Evolutionary conservation across 768 basidiomycete species (phyloP), one percentile per base, ranked within the genome.

Genomic region (Hericium alpestre): DNA sequence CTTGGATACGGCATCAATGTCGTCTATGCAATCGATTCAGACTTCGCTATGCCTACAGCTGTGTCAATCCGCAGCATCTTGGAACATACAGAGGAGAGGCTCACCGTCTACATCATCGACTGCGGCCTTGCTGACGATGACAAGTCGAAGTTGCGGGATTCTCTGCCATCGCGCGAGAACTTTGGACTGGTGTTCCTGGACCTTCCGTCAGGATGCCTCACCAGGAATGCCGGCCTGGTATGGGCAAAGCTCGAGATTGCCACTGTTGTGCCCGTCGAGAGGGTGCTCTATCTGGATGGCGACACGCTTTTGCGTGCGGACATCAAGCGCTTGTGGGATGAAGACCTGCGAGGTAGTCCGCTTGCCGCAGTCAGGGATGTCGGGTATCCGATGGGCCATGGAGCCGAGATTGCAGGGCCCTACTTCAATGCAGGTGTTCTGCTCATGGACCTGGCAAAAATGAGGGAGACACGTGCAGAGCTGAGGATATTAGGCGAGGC

Each of bases 401-500:
- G 66, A 1, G 4, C 46, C 48, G 48, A 71, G n/a, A 63, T 66
- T 8, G 53, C 58, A 23, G 62, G 57, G 1, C 67, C 70, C 8
- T 81, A 81, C 60, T 82, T 82, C 70, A 83, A 82, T 46, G 76
- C 79, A 0, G 80, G 81, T 0, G 78, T 83, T 11, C 60, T 83
- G 55, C 65, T 82, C 10, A 58, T 82, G 58, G 75, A 82, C 66
- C 67, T 82, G 38, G 66, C 76, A 0, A 67, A 66, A 39, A 64
- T 72, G 10, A 69, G 80, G 13, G 40, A 38, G 18, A 37, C 67
- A 32, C 70, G 64, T 15, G 50, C 40, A 40, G 53, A 59, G 46
- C 71, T 71, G 70, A 59, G 51, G 39, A 32, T 32, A 32, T 51
- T 69, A 10, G 62, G 73, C 2, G 65, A 22, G 43, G 22, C 43